These are phyloP conservation scores for Colletotrichum gigasporum DNA, from an alignment of 2,329 filamentous ascomycete species.

Conservation along the genomic window DNA sequence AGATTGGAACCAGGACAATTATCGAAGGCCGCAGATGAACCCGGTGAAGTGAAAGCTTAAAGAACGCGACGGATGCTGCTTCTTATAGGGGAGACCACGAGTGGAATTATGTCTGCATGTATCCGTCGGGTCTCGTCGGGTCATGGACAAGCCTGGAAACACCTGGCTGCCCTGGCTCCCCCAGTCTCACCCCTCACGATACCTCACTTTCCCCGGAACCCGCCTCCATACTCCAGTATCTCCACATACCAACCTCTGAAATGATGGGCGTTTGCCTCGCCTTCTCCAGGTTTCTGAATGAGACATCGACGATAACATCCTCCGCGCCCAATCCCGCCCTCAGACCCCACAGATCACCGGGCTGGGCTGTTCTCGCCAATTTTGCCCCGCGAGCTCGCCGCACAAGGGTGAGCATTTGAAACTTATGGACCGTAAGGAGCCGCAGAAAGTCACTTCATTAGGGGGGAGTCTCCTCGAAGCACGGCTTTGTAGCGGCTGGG, in stretches of 20 bases:
- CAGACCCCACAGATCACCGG: neutral
- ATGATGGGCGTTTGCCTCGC: neutral
- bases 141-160: too few relatives aligned
- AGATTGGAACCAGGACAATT: neutral
- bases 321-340: neutral
- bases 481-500: neutral
- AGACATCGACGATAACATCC: neutral
- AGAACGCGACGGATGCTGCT: neutral
- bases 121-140: neutral
- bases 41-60: too few relatives aligned
- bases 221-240: slow-evolving; percentile 2
- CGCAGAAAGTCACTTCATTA: neutral
- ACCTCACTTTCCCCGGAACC: slow-evolving; percentile 18
- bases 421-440: too few relatives aligned
- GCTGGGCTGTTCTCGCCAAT: neutral
- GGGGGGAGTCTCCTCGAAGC: neutral
- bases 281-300: neutral
- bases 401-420: neutral
- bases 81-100: neutral
- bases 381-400: neutral
- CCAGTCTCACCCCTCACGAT: neutral
- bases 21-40: neutral
- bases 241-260: neutral
- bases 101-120: too few relatives aligned
- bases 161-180: neutral